These are phyloP conservation scores for Magnaporthiopsis incrustans DNA, from an alignment of 2,329 filamentous ascomycete genomes.

Conservation along the genomic window DNA sequence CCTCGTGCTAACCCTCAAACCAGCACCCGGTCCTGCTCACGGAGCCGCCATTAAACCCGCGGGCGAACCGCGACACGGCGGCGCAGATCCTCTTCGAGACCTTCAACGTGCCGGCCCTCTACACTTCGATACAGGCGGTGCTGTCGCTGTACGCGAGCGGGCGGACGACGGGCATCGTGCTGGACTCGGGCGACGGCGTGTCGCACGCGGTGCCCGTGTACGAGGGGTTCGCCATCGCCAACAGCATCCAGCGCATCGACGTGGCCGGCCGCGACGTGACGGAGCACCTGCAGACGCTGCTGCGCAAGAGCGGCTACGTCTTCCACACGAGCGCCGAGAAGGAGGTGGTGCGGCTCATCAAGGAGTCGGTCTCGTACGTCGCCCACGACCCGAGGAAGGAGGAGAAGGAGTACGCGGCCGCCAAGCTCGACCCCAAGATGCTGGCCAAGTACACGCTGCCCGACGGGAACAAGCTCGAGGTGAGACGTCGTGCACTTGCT, in stretches of 20 bases:
- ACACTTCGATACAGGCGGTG: slow-evolving; percentile 99
- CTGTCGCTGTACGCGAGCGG: slow-evolving; percentile 98
- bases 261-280: slow-evolving; percentile 99
- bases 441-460: slow-evolving; percentile 99
- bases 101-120: slow-evolving; percentile 99
- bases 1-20: too few relatives aligned
- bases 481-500: too few relatives aligned
- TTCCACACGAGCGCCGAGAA: slow-evolving; percentile 99
- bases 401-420: slow-evolving; percentile 99
- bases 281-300: slow-evolving; percentile 99
- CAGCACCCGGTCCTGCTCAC: slow-evolving; percentile 98
- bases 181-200: slow-evolving; percentile 99
- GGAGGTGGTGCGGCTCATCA: slow-evolving; percentile 99
- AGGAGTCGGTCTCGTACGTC: slow-evolving; percentile 99
- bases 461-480: slow-evolving; percentile 49
- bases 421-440: slow-evolving; percentile 97
- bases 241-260: slow-evolving; percentile 99
- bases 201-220: slow-evolving; percentile 99
- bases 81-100: slow-evolving; percentile 99
- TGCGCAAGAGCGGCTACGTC: slow-evolving; percentile 97
- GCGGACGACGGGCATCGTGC: slow-evolving; percentile 99
- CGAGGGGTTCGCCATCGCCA: slow-evolving; percentile 99
- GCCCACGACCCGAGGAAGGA: slow-evolving; percentile 83
- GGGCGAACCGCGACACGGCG: slow-evolving; percentile 99
- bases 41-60: slow-evolving; percentile 99